Percentiles rank a stretch among this genome's conserved stretches.
phyloP scores from a whole-genome alignment of 164 flowering plant species.

The Chloranthus sessilifolius region DNA sequence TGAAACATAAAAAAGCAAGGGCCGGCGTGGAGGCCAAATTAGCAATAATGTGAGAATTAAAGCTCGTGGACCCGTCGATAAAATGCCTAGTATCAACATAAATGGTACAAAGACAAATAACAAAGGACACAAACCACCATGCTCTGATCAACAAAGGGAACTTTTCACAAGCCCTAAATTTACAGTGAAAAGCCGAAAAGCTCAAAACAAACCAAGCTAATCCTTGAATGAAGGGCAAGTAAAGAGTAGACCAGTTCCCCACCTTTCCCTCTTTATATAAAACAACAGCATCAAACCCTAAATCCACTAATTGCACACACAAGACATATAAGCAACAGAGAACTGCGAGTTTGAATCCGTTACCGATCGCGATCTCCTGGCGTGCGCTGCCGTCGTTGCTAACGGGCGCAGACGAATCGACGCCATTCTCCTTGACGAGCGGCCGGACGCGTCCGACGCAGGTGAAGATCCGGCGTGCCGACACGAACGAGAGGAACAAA shows the following conservation, averaged over 20 bases:
- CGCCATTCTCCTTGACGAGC: constrained; percentile 42
- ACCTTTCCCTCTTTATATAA: constrained; percentile 33
- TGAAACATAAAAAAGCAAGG: constrained; percentile 65
- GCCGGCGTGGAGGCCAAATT: constrained; percentile 78
- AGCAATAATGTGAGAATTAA: constrained; percentile 63
- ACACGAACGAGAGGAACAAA: constrained; percentile 51
- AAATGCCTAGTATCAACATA: constrained; percentile 60
- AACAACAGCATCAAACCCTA: constrained; percentile 60
- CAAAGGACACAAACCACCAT: constrained; percentile 85
- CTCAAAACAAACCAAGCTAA: constrained; percentile 85
- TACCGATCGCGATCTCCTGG: constrained; percentile 41
- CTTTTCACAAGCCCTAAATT: constrained; percentile 57
- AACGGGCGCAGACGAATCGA: constrained; percentile 23
- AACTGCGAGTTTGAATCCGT: constrained; percentile 43
- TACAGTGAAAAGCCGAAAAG: constrained; percentile 64
- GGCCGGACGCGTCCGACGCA: constrained; percentile 57
- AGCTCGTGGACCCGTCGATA: constrained; percentile 37
- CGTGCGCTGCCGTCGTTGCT: constrained; percentile 24
- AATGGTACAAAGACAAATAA: constrained; percentile 55
- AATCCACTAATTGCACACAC: constrained; percentile 54
- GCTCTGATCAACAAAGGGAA: constrained; percentile 65
- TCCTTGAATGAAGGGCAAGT: constrained; percentile 53
- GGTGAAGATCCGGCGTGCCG: constrained; percentile 43
- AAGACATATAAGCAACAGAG: constrained; percentile 72
- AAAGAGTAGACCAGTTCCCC: constrained; percentile 42